Evolutionary conservation across 169 alveolate genomes (phyloP).

Genomic region (Plasmodium vinckei): DNA sequence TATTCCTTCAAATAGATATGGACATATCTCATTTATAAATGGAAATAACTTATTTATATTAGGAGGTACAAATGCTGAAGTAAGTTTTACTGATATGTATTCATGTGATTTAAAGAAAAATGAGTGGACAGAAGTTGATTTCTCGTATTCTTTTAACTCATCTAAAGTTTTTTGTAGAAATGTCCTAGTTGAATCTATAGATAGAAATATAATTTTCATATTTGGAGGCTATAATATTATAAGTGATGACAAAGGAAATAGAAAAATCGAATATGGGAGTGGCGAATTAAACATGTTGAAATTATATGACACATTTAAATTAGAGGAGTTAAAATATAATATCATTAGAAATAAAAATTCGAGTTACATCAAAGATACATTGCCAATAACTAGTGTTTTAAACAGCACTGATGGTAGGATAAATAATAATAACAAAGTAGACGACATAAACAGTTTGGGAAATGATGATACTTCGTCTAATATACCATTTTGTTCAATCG

Average conservation of each 20-base stretch:
- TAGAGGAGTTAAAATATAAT: slow-evolving; percentile 55
- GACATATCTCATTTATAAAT: slow-evolving; percentile 59
- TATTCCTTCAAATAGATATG: slow-evolving; percentile 42
- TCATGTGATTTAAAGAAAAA: slow-evolving; percentile 46
- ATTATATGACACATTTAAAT: slow-evolving; percentile 55
- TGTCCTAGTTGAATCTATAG: slow-evolving; percentile 53
- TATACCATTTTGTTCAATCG: slow-evolving; percentile 32
- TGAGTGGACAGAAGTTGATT: slow-evolving; percentile 72
- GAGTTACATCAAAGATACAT: background rate
- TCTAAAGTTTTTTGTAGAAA: slow-evolving; percentile 57
- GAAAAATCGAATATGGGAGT: slow-evolving; percentile 45
- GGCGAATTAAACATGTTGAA: slow-evolving; percentile 53
- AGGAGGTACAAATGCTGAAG: slow-evolving; percentile 73
- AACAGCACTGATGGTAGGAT: background rate
- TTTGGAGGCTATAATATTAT: slow-evolving; percentile 65
- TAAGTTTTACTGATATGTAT: slow-evolving; percentile 69
- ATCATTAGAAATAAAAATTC: slow-evolving; percentile 5
- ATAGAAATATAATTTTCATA: slow-evolving; percentile 60
- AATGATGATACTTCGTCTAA: slow-evolving; percentile 8
- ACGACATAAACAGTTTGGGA: background rate
- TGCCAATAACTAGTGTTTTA: background rate
- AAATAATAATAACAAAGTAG: slow-evolving; percentile 9
- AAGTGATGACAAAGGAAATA: slow-evolving; percentile 70
- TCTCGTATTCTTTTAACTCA: slow-evolving; percentile 51
- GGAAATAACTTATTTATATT: slow-evolving; percentile 66